A percentile compares a stretch with the other conserved stretches of the same genome.
Evolutionary conservation across 441 rosid species (phyloP).

Genomic region (Theobroma grandiflorum): DNA sequence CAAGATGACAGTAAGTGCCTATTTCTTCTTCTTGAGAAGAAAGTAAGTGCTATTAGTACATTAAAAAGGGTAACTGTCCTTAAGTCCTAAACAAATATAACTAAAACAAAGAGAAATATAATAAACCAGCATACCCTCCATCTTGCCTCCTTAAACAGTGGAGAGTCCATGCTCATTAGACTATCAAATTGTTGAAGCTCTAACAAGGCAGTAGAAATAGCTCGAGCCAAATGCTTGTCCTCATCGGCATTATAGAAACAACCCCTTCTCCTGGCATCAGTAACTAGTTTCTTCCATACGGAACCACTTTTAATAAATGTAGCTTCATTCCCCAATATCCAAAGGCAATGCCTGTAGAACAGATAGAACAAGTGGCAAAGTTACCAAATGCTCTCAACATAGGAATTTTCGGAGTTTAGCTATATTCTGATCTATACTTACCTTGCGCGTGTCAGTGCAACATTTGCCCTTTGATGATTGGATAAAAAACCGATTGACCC

Average conservation of each 20-base stretch:
- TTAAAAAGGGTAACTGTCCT: no score
- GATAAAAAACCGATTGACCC: constrained; percentile 55
- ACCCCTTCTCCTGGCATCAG: constrained; percentile 45
- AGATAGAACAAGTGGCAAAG: background rate
- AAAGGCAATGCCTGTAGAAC: constrained; percentile 45
- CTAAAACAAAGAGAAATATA: no score
- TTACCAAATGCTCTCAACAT: background rate
- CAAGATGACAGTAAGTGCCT: background rate
- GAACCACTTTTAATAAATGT: constrained; percentile 46
- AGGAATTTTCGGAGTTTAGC: background rate
- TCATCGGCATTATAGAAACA: constrained; percentile 56
- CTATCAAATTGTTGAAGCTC: constrained; percentile 35
- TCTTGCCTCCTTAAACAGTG: constrained; percentile 35
- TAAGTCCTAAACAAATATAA: background rate
- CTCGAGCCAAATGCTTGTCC: constrained; percentile 40
- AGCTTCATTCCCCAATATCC: constrained; percentile 54
- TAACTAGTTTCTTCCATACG: constrained; percentile 49
- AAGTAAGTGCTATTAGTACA: background rate
- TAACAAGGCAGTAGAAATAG: constrained; percentile 30
- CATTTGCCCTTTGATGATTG: constrained; percentile 47
- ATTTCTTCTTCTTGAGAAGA: background rate
- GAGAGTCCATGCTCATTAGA: constrained; percentile 21
- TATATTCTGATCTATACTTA: background rate
- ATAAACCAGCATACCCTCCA: constrained; percentile 49
- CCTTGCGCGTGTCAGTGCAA: constrained; percentile 58